Conservation (phyloP, 2,329 filamentous ascomycete genomes). For the Fusarium redolens region DNA sequence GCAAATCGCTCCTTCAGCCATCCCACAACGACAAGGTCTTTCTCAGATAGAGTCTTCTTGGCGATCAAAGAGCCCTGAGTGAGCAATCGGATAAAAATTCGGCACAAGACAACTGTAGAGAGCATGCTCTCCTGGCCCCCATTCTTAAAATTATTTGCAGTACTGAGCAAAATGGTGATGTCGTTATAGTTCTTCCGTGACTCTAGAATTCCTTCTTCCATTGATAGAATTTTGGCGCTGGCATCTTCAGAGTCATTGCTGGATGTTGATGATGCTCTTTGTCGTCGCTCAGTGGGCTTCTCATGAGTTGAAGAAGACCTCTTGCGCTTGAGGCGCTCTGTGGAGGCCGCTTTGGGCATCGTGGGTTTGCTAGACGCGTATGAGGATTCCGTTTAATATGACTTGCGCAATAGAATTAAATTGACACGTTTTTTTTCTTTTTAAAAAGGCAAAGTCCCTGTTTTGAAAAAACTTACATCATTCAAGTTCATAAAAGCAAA, state of each 20-base stretch:
- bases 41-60: conserved; percentile 74
- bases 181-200: conserved; percentile 94
- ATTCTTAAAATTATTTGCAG: conserved; percentile 59
- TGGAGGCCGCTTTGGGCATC: conserved; percentile 44
- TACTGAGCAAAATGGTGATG: conserved; percentile 77
- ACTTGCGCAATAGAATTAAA: neutral
- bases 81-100: conserved; percentile 85
- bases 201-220: conserved; percentile 85
- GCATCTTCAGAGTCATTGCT: conserved; percentile 63
- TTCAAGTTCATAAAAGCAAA: conserved; percentile 38
- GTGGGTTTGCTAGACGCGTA: neutral
- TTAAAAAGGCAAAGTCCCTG: neutral
- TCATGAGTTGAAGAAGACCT: conserved; percentile 57
- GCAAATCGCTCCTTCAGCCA: conserved; percentile 83
- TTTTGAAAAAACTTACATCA: conserved; percentile 16
- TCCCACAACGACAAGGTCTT: conserved; percentile 77
- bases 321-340: conserved; percentile 64
- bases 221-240: conserved; percentile 74
- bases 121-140: conserved; percentile 68
- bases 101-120: conserved; percentile 83
- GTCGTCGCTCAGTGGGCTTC: conserved; percentile 62
- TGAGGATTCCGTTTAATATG: neutral
- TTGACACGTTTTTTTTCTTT: neutral
- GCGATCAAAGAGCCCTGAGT: conserved; percentile 77
- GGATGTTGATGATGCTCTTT: conserved; percentile 57